phyloP scores from a whole-genome alignment of 225 moss, liverwort and hornwort genomes.

The Takakia lepidozioides region DNA sequence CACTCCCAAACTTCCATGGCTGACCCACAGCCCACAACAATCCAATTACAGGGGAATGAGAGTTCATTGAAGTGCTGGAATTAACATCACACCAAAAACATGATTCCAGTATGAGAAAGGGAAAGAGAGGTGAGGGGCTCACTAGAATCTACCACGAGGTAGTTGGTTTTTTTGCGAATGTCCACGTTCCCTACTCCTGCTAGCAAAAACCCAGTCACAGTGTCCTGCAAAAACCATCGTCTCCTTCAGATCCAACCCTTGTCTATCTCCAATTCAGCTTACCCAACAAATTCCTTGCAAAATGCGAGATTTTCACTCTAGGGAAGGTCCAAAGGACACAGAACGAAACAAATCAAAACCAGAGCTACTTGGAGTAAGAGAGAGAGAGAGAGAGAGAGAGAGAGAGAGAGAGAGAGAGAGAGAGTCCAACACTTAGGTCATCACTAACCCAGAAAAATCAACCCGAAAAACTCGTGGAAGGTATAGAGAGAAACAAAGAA shows the following conservation, averaged over 20 bases:
- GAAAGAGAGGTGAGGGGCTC: slow-evolving; percentile 14
- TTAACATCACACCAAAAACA: background rate
- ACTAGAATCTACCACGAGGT: slow-evolving; percentile 89
- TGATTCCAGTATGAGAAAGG: background rate
- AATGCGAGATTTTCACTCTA: background rate
- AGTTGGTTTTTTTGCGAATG: slow-evolving; percentile 85
- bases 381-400: too few relatives aligned
- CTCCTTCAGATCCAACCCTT: background rate
- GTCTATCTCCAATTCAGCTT: background rate
- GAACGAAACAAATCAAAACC: too few relatives aligned
- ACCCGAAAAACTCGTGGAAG: background rate
- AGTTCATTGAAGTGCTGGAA: background rate
- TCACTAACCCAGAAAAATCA: slow-evolving; percentile 2
- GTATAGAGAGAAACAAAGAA: background rate
- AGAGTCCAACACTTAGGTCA: background rate
- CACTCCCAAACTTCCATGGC: too few relatives aligned
- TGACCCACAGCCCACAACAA: too few relatives aligned
- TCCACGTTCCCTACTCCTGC: slow-evolving; percentile 97
- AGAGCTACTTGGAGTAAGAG: too few relatives aligned
- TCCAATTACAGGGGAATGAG: too few relatives aligned
- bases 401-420: too few relatives aligned
- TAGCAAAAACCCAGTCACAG: slow-evolving; percentile 86
- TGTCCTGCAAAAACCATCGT: slow-evolving; percentile 58
- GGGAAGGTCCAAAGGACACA: background rate
- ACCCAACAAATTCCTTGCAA: background rate